Base-by-base conservation (phyloP, 257 asterid species). In the Solanum gracilifrons region DNA sequence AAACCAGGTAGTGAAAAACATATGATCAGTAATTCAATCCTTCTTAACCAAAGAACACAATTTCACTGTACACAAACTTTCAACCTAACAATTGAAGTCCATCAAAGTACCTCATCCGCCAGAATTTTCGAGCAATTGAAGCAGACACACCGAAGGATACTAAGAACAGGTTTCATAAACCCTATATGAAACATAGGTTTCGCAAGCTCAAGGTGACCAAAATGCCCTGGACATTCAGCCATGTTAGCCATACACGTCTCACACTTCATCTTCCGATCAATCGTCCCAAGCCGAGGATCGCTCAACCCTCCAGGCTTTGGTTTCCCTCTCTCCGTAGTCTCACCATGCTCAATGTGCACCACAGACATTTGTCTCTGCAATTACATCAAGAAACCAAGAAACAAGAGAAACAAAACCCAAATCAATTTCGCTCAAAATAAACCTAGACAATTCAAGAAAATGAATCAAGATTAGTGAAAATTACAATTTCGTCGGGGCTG, bases 161-260 rank as follows among this genome's bases (percentile, higher is more conserved):
- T 92, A 87, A 97, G 97, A 75, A 97, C 99, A 3, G 96, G 93
- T 92, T 97, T 97, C 91, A 97, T 92, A 89, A 97, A 97, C 7
- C 99, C 99, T 64, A 97, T 94, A 85, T 97, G 99, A 91, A 91
- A 97, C 99, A 97, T 97, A 25, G 99, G 99, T 62, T 97, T 97
- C 0, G 99, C 99, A 2, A 97, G 97, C 95, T 97, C 99, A 13
- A 97, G 98, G 87, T 97, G 99, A 11, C 99, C 99, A 32, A 97
- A 97, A 87, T 97, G 99, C 39, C 99, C 99, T 7, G 99, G 98
- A 76, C 99, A 97, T 90, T 97, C 99, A 1, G 99, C 99, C 99
- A 97, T 97, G 83, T 89, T 96, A 4, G 98, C 94, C 99, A 96
- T 97, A 92, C 99, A 97, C 13, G 99, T 97, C 90, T 97, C 99